Base-by-base conservation (phyloP, 768 basidiomycete species). In the Chlorophyllum brunneum region DNA sequence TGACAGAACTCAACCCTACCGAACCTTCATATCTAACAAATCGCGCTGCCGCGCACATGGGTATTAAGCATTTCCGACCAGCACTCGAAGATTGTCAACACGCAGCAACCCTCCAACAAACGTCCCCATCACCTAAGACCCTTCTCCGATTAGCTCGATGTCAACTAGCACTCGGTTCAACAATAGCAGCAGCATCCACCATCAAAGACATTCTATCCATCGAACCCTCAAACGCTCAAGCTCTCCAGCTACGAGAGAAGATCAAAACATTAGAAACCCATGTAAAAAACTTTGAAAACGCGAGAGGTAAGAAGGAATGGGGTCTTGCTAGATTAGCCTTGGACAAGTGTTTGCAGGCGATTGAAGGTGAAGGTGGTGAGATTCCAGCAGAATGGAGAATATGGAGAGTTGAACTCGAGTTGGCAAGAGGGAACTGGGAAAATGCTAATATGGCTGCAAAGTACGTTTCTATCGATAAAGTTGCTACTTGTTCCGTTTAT, bases 41-140 rank as follows among this genome's bases (percentile, higher is more conserved):
- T 65, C 83, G 92, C 24, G 92, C 92, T 0, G 92, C 92, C 0
- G 85, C 91, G 2, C 81, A 85, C 63, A 94, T 95, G 81, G 81
- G 83, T 0, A 63, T 88, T 45, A 92, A 92, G 63, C 80, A 80
- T 29, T 94, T 86, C 74, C 75, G 81, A 27, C 69, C 72, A 0
- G 92, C 92, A 0, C 73, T 93, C 15, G 77, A 76, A 31, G 92
- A 95, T 62, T 93, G 90, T 61, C 90, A 90, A 64, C 74, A 74
- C 30, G 92, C 91, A 3, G 75, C 79, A 0, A 67, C 80, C 0
- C 71, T 92, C 4, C 88, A 92, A 67, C 66, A 82, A 6, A 18
- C 48, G n/a, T 54, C 52, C 8, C 63, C 70, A 11, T 54, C 72
- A 0, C 86, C 87, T 1, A 94, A 94, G 65, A 92, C 91, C 8